A percentile compares a stretch with the other conserved stretches of the same genome.
These are phyloP conservation scores for Leccinum rimulosum DNA, from an alignment of 768 basidiomycete species.

Conservation along the genomic window DNA sequence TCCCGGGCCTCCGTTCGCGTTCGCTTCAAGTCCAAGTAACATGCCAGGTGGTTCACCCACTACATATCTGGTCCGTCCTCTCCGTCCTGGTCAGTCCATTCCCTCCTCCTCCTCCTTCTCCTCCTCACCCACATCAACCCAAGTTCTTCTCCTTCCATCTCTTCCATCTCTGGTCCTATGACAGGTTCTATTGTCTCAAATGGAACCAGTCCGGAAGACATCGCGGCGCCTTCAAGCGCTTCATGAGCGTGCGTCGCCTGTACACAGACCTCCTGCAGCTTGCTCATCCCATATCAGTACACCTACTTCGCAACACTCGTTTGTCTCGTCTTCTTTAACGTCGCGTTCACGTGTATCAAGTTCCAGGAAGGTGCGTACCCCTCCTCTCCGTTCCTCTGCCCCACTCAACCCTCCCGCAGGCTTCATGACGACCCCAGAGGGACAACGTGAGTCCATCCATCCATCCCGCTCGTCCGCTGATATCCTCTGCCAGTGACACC, in stretches of 20 bases:
- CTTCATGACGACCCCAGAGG: conserved; percentile 9
- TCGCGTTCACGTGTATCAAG: conserved; percentile 63
- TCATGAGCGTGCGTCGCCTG: conserved; percentile 74
- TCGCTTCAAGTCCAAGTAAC: conserved; percentile 7
- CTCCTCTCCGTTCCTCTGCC: not conserved
- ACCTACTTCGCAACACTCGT: conserved; percentile 75
- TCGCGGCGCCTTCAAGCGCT: conserved; percentile 81
- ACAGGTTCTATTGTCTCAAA: conserved; percentile 68
- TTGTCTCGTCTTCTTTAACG: conserved; percentile 60
- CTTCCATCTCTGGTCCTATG: conserved; percentile 79
- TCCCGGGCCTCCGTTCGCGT: not conserved
- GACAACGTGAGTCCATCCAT: conserved; percentile 11
- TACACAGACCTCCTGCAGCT: not conserved
- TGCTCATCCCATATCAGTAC: conserved; percentile 48
- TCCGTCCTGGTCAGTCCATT: conserved; percentile 51
- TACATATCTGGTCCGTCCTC: conserved; percentile 73
- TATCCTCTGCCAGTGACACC: conserved; percentile 46
- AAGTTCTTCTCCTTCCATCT: conserved; percentile 72
- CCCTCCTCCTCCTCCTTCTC: too few relatives aligned
- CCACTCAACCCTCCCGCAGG: conserved; percentile 11
- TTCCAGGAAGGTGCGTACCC: conserved; percentile 61
- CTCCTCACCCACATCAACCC: not conserved
- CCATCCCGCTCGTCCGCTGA: conserved; percentile 3
- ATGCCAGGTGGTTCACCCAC: conserved; percentile 77
- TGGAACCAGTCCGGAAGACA: conserved; percentile 70